Evolutionary conservation across 305 asterid genomes (phyloP).

Genomic region (Coffea humblotiana): DNA sequence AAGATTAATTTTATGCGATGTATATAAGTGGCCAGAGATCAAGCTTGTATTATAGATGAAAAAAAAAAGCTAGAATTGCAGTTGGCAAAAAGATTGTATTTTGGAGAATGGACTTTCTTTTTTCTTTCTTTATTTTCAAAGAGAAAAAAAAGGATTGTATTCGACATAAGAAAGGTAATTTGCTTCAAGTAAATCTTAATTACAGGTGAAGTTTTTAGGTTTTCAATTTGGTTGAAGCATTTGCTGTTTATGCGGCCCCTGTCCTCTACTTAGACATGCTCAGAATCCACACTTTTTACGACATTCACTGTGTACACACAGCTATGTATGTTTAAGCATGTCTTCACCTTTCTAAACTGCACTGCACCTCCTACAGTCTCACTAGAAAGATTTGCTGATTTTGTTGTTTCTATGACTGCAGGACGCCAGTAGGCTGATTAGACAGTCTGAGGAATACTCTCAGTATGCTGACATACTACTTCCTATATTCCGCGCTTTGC

Average conservation of each 20-base stretch:
- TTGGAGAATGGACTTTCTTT: too few species aligned
- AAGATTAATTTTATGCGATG: too few species aligned
- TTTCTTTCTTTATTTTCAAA: too few species aligned
- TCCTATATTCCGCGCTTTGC: constrained; percentile 80
- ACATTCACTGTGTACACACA: too few species aligned
- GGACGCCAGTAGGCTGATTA: constrained; percentile 80
- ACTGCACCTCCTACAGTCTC: too few species aligned
- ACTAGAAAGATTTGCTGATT: constrained; percentile 10
- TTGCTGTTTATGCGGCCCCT: neutral
- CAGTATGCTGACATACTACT: constrained; percentile 73
- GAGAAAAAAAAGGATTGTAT: too few species aligned
- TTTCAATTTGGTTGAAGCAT: neutral
- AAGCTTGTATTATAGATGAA: neutral
- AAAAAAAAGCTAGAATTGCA: too few species aligned
- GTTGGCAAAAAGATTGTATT: too few species aligned
- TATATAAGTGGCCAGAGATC: too few species aligned
- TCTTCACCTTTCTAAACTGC: neutral
- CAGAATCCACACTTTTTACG: neutral
- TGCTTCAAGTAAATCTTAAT: too few species aligned
- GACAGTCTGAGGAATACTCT: constrained; percentile 70
- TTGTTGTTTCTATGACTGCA: constrained; percentile 34
- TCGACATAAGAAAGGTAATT: too few species aligned
- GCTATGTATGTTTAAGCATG: neutral
- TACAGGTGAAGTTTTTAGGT: neutral
- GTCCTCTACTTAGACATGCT: neutral